Evolutionary conservation across 129 eudicot species (phyloP).

Genomic region (Lonicera japonica): DNA sequence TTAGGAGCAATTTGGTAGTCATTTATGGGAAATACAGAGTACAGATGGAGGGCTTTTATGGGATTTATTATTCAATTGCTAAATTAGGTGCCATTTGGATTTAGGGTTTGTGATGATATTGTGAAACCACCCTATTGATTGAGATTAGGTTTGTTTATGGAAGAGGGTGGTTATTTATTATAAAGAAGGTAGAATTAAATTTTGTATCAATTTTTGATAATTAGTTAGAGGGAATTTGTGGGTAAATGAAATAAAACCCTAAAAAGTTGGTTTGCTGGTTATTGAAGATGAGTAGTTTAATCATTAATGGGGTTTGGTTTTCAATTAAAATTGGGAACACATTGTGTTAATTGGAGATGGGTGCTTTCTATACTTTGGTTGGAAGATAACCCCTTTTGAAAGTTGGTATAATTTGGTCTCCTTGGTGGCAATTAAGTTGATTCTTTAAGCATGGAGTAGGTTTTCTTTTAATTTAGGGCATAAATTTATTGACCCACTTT

Average conservation of each 20-base stretch:
- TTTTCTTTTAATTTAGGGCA: neutral
- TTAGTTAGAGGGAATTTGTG: neutral
- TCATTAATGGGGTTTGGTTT: neutral
- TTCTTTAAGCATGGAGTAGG: neutral
- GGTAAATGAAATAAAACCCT: neutral
- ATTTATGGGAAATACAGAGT: conserved; percentile 12
- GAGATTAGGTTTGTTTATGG: neutral
- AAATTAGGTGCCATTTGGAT: conserved; percentile 1
- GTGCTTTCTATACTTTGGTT: too few relatives aligned
- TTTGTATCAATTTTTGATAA: neutral
- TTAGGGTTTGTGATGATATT: conserved; percentile 5
- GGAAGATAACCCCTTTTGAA: neutral
- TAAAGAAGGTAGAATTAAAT: neutral
- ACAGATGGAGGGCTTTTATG: neutral
- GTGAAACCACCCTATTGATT: neutral
- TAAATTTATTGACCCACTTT: neutral
- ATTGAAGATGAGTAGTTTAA: conserved; percentile 1
- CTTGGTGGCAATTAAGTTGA: neutral
- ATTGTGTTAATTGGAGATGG: too few relatives aligned
- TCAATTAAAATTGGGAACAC: neutral
- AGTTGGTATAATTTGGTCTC: neutral
- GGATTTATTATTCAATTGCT: neutral
- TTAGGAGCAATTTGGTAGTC: conserved; percentile 2
- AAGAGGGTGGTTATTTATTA: neutral
- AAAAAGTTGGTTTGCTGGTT: neutral